Evolutionary conservation across 2,329 filamentous ascomycete genomes (phyloP).

Genomic region (Zymoseptoria tritici): DNA sequence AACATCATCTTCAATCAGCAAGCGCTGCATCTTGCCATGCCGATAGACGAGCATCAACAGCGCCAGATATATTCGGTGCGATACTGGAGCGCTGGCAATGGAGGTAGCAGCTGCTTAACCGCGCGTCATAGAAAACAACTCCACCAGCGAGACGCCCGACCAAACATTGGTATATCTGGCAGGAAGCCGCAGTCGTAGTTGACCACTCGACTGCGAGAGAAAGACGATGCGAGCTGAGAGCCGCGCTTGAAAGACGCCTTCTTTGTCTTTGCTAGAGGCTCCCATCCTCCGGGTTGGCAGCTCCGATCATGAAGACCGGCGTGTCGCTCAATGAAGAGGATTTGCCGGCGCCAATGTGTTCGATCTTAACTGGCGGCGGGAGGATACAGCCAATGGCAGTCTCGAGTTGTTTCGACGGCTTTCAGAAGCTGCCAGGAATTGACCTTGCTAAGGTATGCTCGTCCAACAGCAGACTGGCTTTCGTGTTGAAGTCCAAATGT

Average conservation of each 20-base stretch:
- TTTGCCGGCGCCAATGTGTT: background rate
- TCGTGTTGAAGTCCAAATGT: background rate
- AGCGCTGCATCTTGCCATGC: background rate
- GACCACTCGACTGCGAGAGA: background rate
- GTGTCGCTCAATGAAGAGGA: background rate
- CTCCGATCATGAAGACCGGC: background rate
- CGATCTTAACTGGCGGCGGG: background rate
- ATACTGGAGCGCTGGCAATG: background rate
- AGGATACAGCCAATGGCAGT: background rate
- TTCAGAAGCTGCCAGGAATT: background rate
- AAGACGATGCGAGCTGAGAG: background rate
- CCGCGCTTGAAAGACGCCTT: background rate
- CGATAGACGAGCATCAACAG: background rate
- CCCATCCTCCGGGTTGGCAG: background rate
- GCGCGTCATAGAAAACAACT: constrained; percentile 1
- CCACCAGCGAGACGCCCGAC: constrained; percentile 1
- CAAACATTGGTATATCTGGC: background rate
- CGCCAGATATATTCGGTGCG: background rate
- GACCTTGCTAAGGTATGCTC: background rate
- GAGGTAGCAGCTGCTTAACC: background rate
- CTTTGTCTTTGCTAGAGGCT: background rate
- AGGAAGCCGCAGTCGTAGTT: background rate
- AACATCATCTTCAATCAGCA: background rate
- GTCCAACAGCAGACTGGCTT: background rate
- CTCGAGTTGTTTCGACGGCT: background rate